Conservation (phyloP, 306 rosid genomes). For the Cucurbita moschata region DNA sequence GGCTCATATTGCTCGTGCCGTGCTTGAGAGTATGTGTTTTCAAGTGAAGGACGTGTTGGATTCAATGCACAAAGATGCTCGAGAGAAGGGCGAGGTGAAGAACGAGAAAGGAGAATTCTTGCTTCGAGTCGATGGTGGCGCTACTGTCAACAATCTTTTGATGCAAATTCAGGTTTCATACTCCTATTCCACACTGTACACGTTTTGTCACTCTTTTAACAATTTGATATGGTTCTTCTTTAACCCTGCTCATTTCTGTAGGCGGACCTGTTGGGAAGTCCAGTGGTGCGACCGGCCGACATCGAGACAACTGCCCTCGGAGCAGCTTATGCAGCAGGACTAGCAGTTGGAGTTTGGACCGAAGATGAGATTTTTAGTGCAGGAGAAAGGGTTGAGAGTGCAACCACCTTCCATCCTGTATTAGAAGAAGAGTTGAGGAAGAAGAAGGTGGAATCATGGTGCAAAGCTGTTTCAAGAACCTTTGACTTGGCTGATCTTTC, state of each 20-base stretch:
- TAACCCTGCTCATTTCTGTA: slow-evolving; percentile 2
- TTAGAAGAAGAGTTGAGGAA: slow-evolving; percentile 40
- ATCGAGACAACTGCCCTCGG: slow-evolving; percentile 91
- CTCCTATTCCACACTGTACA: neutral
- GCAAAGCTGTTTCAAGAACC: slow-evolving; percentile 67
- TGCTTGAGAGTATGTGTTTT: slow-evolving; percentile 82
- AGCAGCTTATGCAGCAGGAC: slow-evolving; percentile 95
- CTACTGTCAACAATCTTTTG: slow-evolving; percentile 56
- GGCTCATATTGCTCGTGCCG: slow-evolving; percentile 81
- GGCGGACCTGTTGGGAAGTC: slow-evolving; percentile 67
- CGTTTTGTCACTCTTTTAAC: neutral
- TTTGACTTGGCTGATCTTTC: slow-evolving; percentile 78
- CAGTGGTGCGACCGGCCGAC: slow-evolving; percentile 75
- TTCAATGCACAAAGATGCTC: slow-evolving; percentile 68
- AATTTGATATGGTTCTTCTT: neutral
- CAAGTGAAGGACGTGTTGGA: slow-evolving; percentile 83
- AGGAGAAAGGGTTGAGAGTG: slow-evolving; percentile 22
- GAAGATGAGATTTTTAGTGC: slow-evolving; percentile 41
- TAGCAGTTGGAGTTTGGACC: slow-evolving; percentile 71
- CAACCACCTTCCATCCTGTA: slow-evolving; percentile 29
- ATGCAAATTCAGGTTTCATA: slow-evolving; percentile 86
- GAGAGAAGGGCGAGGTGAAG: slow-evolving; percentile 17
- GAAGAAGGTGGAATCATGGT: slow-evolving; percentile 66
- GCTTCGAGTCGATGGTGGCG: slow-evolving; percentile 91
- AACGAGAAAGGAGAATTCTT: slow-evolving; percentile 28